A percentile compares a stretch with the other conserved stretches of the same genome.
These are phyloP conservation scores for Sutorius australiensis DNA, from an alignment of 768 basidiomycete species.

Conservation along the genomic window DNA sequence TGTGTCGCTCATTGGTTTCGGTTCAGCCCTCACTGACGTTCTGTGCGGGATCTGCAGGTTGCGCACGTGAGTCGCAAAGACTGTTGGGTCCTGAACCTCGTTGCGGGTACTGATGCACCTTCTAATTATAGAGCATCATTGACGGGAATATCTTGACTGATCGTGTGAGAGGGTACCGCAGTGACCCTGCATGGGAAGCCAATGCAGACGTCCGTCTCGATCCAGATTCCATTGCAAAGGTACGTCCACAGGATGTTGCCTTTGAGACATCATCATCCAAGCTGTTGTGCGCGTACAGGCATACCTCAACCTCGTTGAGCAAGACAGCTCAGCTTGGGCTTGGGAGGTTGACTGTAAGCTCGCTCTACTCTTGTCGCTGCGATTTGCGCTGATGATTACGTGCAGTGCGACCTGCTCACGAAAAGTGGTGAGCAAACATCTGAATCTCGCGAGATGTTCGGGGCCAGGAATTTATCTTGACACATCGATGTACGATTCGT, in stretches of 20 bases:
- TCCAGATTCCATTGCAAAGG: conserved; percentile 69
- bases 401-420: conserved; percentile 49
- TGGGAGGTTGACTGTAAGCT: conserved; percentile 77
- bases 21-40: not conserved
- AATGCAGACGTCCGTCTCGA: conserved; percentile 48
- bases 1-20: conserved; percentile 3
- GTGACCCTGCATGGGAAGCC: conserved; percentile 38
- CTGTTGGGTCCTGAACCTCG: not conserved
- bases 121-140: conserved; percentile 51
- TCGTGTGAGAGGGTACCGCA: conserved; percentile 26
- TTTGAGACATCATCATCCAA: not conserved
- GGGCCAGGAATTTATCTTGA: not conserved
- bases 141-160: conserved; percentile 56
- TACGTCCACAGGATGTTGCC: conserved; percentile 27
- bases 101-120: not conserved
- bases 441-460: not conserved
- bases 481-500: not conserved
- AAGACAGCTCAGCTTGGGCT: conserved; percentile 70
- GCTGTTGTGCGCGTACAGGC: conserved; percentile 38
- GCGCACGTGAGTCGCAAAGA: conserved; percentile 52
- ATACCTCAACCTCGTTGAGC: conserved; percentile 62
- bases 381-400: not conserved
- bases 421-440: conserved; percentile 41
- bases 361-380: not conserved
- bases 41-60: conserved; percentile 36